A percentile compares a stretch with the other conserved stretches of the same genome.
phyloP scores from a whole-genome alignment of 768 basidiomycete genomes.

The Clitopilus passeckerianus region DNA sequence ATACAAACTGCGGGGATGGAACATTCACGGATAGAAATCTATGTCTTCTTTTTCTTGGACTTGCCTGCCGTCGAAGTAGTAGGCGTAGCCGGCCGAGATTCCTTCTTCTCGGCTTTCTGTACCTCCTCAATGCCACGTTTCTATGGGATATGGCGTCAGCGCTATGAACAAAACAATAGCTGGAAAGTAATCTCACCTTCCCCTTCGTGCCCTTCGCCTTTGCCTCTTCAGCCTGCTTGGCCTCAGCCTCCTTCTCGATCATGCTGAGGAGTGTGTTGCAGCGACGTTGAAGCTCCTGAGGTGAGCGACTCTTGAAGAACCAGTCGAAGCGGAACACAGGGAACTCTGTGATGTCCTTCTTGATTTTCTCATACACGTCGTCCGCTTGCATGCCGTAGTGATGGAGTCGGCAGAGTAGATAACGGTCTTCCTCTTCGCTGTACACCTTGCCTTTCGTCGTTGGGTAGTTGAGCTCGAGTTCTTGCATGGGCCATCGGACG shows the following conservation, averaged over 20 bases:
- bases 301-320: constrained; percentile 94
- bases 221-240: constrained; percentile 61
- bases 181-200: constrained; percentile 43
- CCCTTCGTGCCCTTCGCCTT: constrained; percentile 57
- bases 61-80: constrained; percentile 41
- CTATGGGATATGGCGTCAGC: constrained; percentile 25
- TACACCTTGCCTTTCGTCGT: constrained; percentile 97
- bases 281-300: constrained; percentile 82
- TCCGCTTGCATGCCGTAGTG: constrained; percentile 88
- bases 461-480: constrained; percentile 92
- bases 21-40: constrained; percentile 1
- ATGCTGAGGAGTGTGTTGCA: constrained; percentile 85
- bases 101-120: constrained; percentile 40
- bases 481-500: constrained; percentile 91
- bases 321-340: constrained; percentile 97
- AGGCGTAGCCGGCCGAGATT: constrained; percentile 62
- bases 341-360: constrained; percentile 94
- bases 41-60: constrained; percentile 69
- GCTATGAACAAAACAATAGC: not conserved
- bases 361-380: constrained; percentile 92
- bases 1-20: not conserved
- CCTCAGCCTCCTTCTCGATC: constrained; percentile 90
- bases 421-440: constrained; percentile 95
- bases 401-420: constrained; percentile 83
- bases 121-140: constrained; percentile 74